Evolutionary conservation across 2,329 filamentous ascomycete species (phyloP).

Genomic region (Niveomyces coronatus): DNA sequence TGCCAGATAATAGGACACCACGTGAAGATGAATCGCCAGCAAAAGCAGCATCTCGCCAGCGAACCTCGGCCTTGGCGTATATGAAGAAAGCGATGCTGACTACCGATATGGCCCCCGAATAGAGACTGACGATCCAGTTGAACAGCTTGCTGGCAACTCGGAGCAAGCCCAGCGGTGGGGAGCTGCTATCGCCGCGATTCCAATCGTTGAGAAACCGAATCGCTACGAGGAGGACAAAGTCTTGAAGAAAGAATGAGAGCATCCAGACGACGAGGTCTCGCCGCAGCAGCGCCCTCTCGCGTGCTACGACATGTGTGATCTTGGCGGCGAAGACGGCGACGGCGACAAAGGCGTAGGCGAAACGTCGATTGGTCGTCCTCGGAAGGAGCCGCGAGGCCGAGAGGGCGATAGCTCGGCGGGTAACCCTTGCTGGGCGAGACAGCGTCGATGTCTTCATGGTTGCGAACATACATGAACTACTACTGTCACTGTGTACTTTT

Average conservation of each 20-base stretch:
- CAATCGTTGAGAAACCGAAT: constrained; percentile 3
- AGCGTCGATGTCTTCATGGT: too few relatives aligned
- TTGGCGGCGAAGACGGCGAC: constrained; percentile 9
- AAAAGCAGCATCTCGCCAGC: constrained; percentile 19
- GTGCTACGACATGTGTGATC: constrained; percentile 6
- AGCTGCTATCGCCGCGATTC: constrained; percentile 4
- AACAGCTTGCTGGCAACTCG: background rate
- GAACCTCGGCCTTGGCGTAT: constrained; percentile 19
- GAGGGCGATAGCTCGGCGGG: constrained; percentile 1
- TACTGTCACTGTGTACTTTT: too few relatives aligned
- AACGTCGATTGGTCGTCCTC: constrained; percentile 4
- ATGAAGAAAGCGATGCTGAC: constrained; percentile 22
- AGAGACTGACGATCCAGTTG: background rate
- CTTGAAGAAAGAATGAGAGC: constrained; percentile 7
- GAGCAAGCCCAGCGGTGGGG: background rate
- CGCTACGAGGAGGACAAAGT: constrained; percentile 6
- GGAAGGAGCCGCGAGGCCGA: constrained; percentile 3
- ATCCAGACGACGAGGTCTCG: constrained; percentile 8
- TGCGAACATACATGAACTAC: too few relatives aligned
- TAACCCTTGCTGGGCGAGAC: too few relatives aligned
- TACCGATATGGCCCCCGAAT: background rate
- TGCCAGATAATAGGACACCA: constrained; percentile 17
- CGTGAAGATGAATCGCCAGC: constrained; percentile 17
- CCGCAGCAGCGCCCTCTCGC: constrained; percentile 3
- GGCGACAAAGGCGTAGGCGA: constrained; percentile 8